Base-by-base conservation (phyloP, 2,329 filamentous ascomycete genomes). In the Ophiostoma fasciatum region DNA sequence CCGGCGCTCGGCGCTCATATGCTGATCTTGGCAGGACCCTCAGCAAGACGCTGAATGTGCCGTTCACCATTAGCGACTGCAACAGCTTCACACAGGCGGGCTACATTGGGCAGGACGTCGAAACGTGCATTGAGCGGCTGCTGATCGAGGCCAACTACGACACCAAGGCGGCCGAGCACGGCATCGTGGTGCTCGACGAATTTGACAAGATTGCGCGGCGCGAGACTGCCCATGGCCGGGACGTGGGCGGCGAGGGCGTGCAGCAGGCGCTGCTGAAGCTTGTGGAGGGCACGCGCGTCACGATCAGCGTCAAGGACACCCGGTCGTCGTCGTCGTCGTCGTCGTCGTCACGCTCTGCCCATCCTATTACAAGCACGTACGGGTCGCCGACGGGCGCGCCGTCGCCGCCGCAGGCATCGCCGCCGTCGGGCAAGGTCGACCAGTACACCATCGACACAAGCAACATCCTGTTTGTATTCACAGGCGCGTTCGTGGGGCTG, bases 41-140 rank as follows among this genome's bases (percentile, higher is more conserved):
- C 27, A 90, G 88, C 46, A 79, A 85, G 50, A 79, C 90, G 35
- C 71, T 98, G n/a, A 88, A 90, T 42, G 85, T 96, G 0, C 90
- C 90, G 0, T 93, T 94, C 51, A 85, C 82, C 43, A 94, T 94
- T 57, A 88, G 83, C 42, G 88, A 96, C 57, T 96, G 88, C 56
- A 94, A 90, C 34, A 82, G 87, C 6, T 85, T 96, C 45, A 96
- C 88, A 0, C 88, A 94, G 59, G 88, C 88, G 5, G 88, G 90
- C 19, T 98, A 98, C 49, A 94, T 98, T 46, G 90, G 90, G 21
- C 88, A 96, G 52, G 90, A 98, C 52, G 88, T 88, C n/a, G 90
- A 98, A 53, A 78, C 83, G 1, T 94, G 88, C 48, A 84, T 98
- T 28, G 84, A 94, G 51, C 71, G 90, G 30, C 66, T 98, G 19